phyloP scores from a whole-genome alignment of 495 filamentous ascomycete genomes.

The Trypethelium eluteriae region DNA sequence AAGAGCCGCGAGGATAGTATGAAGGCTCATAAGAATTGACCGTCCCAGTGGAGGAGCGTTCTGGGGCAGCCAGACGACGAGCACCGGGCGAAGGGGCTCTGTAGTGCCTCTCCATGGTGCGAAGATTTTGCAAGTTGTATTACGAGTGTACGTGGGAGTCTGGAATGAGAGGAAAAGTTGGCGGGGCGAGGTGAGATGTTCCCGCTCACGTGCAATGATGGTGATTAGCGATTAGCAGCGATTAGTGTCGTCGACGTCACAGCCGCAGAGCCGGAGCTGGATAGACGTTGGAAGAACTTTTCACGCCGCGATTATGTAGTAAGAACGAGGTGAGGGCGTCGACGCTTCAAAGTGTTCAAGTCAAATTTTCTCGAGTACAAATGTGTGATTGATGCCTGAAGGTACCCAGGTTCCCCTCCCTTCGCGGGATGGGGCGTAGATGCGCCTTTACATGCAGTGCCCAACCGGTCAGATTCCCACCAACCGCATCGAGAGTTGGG shows the following conservation, averaged over 20 bases:
- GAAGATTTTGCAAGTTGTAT: neutral
- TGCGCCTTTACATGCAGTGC: neutral
- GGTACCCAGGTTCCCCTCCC: neutral
- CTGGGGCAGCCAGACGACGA: constrained; percentile 9
- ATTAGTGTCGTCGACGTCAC: neutral
- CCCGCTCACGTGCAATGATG: neutral
- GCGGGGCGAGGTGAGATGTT: constrained; percentile 6
- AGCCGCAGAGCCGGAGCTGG: neutral
- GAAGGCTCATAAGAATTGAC: neutral
- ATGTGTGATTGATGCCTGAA: neutral
- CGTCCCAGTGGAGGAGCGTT: constrained; percentile 13
- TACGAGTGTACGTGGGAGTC: neutral
- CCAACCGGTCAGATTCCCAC: constrained; percentile 2
- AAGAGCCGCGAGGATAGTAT: constrained; percentile 2
- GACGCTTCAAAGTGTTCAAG: neutral
- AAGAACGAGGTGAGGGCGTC: neutral
- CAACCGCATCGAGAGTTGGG: neutral
- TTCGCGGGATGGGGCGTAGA: neutral
- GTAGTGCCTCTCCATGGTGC: constrained; percentile 5
- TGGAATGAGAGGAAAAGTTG: constrained; percentile 8
- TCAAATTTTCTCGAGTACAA: neutral
- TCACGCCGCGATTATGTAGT: neutral
- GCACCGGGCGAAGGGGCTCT: neutral
- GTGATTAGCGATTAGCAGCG: no score
- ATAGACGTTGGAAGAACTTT: no score